Evolutionary conservation across 1,284 basidiomycete species (phyloP), one percentile per base, ranked within the genome.

Genomic region (Tylopilus orsonianus): DNA sequence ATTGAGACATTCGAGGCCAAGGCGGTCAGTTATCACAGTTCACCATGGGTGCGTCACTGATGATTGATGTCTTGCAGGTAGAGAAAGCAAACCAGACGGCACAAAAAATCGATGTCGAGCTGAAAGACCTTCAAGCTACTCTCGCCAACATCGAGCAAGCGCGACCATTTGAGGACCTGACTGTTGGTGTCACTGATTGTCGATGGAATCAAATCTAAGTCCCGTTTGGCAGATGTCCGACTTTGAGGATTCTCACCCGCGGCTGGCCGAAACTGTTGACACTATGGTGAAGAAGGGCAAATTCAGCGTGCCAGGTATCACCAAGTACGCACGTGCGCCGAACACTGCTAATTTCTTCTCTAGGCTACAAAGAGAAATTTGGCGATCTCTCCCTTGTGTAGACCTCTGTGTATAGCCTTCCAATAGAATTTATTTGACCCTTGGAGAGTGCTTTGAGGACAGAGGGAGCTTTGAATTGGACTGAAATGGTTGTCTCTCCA

Each of bases 251-350:
- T 96, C 97, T 43, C 89, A 95, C 70, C 97, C 97, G 41, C 92
- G 94, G 72, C 88, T 99, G 68, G 75, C 80, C 44, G 85, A 97
- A 73, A 85, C 92, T 41, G 92, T 97, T 60, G 93, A 98, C 77
- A 94, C 85, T 62, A 98, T 98, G 94, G 72, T 98, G 64, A 88
- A 91, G 83, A 97, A 99, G 79, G 97, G 97, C 73, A 98, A 98
- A 78, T 99, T 93, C 90, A 90, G 88, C 66, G 93, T 97, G 50
- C 93, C 94, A 62, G 92, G 92, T 81, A 68, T 59, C 80, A n/a
- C 9, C 1, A 51, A 23, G 14, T 12, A 22, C 4, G 10, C 18
- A 42, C 20, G 10, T 41, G 32, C 39, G 37, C 27, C 34, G 40
- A 41, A 29, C 24, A 20, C 30, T n/a, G 20, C 41, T 51, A 44